Evolutionary conservation across 495 filamentous ascomycete genomes (phyloP), one percentile per base, ranked within the genome.

Genomic region (Hyphodiscus hymeniophilus): DNA sequence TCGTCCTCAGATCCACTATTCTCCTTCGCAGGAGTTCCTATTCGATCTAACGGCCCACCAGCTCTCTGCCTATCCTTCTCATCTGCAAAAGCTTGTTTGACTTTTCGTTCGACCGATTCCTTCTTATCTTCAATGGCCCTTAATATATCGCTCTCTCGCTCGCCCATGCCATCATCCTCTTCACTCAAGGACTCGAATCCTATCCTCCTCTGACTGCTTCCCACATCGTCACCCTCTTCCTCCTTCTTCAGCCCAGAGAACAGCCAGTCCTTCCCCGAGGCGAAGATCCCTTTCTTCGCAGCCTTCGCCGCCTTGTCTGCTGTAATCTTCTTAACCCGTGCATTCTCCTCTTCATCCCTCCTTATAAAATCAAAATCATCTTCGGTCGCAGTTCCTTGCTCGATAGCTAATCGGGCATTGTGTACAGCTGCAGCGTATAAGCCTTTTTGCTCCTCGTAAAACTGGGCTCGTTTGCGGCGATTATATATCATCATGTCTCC

Each of bases 401-500:
- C 77, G 57, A 73, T 76, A 21, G 81, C 80, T 3, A 78, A 62
- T 33, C 74, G 71, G 20, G 82, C 82, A 40, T 66, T 65, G 41
- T 70, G 69, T 11, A 78, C 63, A 34, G 61, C 64, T 50, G 68
- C 64, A 21, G 73, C 65, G 39, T 79, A 74, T 32, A 85, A 59
- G 28, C 68, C 69, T 59, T 73, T 72, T 55, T 85, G 73, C 57
- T 83, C 70, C 41, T 74, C 72, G 61, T 80, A 75, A 63, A 82
- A 90, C 47, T 87, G 79, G 49, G 67, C 68, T 42, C 74, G 73
- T 46, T 74, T 73, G 63, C 72, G 72, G 45, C 87, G 83, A 70
- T 95, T 96, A 69, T 91, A 85, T 35, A 87, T 63, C 23, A 92
- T 78, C 79, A 98, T 85, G 64, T 95, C 90, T 59, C 76, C 75